phyloP scores from a whole-genome alignment of 2,329 filamentous ascomycete genomes.

The Ophiocordyceps sinensis region DNA sequence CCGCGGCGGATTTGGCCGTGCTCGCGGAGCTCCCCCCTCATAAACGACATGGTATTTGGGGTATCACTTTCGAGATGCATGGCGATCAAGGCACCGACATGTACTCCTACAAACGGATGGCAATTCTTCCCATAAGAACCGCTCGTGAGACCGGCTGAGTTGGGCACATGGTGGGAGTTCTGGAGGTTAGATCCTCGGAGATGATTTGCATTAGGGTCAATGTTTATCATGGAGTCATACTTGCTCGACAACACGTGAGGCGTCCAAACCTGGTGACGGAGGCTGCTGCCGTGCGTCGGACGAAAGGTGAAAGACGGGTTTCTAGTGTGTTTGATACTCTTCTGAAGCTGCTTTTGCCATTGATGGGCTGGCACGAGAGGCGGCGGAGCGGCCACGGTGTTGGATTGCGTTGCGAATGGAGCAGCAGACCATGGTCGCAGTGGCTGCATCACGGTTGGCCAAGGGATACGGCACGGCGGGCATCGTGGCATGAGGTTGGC shows the following conservation, averaged over 20 bases:
- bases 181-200: slow-evolving; percentile 32
- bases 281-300: background rate
- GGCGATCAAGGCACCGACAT: slow-evolving; percentile 29
- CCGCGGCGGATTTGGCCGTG: slow-evolving; percentile 83
- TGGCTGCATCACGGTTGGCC: background rate
- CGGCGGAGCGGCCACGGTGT: too few relatives aligned
- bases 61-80: slow-evolving; percentile 30
- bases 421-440: background rate
- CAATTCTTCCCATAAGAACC: slow-evolving; percentile 24
- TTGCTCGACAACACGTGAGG: slow-evolving; percentile 13
- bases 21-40: slow-evolving; percentile 55
- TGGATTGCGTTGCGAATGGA: background rate
- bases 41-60: slow-evolving; percentile 31
- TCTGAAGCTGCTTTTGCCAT: too few relatives aligned
- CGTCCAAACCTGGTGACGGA: background rate
- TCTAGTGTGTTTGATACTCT: too few relatives aligned
- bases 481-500: background rate
- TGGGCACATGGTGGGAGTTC: slow-evolving; percentile 29
- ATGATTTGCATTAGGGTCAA: slow-evolving; percentile 33
- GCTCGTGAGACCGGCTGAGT: slow-evolving; percentile 25
- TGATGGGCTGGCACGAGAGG: too few relatives aligned
- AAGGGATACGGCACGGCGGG: too few relatives aligned
- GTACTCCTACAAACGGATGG: slow-evolving; percentile 32
- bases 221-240: slow-evolving; percentile 21
- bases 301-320: background rate